phyloP scores from a whole-genome alignment of 2,329 filamentous ascomycete genomes.

The Dactylellina haptotyla region DNA sequence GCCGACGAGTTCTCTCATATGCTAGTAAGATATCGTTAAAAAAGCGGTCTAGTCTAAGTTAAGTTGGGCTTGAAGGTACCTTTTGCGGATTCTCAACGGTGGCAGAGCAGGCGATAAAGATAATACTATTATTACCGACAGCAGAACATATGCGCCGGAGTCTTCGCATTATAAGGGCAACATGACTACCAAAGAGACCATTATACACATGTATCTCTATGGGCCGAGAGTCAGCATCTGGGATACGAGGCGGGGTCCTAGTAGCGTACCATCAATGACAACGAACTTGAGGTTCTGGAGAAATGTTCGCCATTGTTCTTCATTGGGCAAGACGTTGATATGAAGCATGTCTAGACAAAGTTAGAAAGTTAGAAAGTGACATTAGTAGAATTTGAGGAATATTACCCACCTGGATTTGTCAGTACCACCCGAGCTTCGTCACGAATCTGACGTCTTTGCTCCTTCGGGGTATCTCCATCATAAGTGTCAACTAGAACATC shows the following conservation, averaged over 20 bases:
- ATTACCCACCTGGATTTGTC: constrained; percentile 75
- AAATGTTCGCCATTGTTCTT: constrained; percentile 87
- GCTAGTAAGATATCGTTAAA: constrained; percentile 64
- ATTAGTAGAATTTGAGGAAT: background rate
- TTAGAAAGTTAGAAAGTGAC: background rate
- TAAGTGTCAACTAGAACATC: constrained; percentile 87
- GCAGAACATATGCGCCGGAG: constrained; percentile 88
- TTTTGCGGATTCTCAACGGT: constrained; percentile 87
- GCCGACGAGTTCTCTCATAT: constrained; percentile 95
- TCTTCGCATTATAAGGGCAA: constrained; percentile 92
- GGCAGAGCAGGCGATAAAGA: constrained; percentile 94
- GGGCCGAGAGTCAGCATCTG: background rate
- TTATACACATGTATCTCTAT: constrained; percentile 93
- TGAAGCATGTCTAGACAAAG: constrained; percentile 81
- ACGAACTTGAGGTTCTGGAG: constrained; percentile 90
- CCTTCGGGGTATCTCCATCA: constrained; percentile 91
- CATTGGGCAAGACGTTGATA: constrained; percentile 89
- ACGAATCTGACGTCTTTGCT: constrained; percentile 78
- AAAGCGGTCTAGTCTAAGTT: background rate
- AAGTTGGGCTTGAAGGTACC: constrained; percentile 28
- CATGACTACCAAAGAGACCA: constrained; percentile 89
- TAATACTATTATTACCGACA: constrained; percentile 83
- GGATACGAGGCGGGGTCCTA: constrained; percentile 62
- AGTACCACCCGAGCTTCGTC: constrained; percentile 94
- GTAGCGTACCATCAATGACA: constrained; percentile 68